Percentiles rank a stretch among this genome's conserved stretches.
phyloP scores from a whole-genome alignment of 371 early-diverging fungal species.

The Apophysomyces trapeziformis region DNA sequence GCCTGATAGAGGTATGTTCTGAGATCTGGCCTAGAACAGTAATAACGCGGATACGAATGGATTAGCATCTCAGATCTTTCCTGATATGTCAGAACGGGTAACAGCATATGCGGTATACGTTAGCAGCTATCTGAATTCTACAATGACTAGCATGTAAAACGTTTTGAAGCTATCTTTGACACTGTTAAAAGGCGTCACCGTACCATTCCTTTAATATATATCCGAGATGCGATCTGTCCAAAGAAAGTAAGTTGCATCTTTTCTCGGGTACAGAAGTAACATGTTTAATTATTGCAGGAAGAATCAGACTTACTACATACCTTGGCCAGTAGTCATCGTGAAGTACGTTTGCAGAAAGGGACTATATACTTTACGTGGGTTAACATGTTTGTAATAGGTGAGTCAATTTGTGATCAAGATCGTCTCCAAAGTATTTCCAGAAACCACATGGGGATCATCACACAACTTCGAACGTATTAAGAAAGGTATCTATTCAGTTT shows the following conservation, averaged over 20 bases:
- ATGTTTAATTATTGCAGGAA: background rate
- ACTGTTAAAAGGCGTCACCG: background rate
- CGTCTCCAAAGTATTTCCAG: slow-evolving; percentile 53
- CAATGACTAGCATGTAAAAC: background rate
- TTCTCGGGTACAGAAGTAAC: background rate
- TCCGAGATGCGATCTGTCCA: background rate
- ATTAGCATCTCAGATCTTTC: background rate
- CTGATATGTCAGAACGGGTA: background rate
- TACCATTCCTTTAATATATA: background rate
- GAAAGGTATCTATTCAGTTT: slow-evolving; percentile 36
- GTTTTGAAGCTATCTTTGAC: background rate
- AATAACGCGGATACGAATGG: background rate
- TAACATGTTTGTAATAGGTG: background rate
- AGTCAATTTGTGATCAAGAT: slow-evolving; percentile 15
- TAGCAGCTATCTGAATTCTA: background rate
- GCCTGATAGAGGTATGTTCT: background rate
- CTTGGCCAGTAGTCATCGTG: slow-evolving; percentile 1
- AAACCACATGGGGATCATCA: slow-evolving; percentile 54
- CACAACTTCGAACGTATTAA: slow-evolving; percentile 50
- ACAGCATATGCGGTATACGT: background rate
- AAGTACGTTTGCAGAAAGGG: background rate
- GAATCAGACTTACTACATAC: background rate
- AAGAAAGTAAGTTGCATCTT: background rate
- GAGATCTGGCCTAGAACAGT: background rate
- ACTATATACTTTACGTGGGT: background rate